A percentile compares a stretch with the other conserved stretches of the same genome.
Evolutionary conservation across 805 yeast species (phyloP).

Genomic region (Spathaspora passalidarum): DNA sequence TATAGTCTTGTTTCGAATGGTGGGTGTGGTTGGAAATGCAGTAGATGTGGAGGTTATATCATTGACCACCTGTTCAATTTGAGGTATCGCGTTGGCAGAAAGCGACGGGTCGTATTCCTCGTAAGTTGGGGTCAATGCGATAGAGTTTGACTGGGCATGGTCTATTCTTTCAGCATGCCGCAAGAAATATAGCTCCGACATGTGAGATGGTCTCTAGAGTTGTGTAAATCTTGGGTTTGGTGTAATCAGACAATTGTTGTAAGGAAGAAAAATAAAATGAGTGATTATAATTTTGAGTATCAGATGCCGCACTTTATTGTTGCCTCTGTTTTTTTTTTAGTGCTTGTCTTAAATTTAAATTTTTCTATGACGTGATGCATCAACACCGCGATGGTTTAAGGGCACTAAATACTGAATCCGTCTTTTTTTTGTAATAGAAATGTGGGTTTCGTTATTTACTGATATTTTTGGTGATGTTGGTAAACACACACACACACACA

Average conservation of each 20-base stretch:
- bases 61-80: constrained; percentile 25
- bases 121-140: constrained; percentile 25
- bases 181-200: constrained; percentile 42
- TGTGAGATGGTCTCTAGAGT: constrained; percentile 10
- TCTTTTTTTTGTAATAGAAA: not conserved
- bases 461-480: not conserved
- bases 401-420: not conserved
- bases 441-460: not conserved
- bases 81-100: constrained; percentile 23
- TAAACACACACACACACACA: not conserved
- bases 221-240: no score
- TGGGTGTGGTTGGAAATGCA: constrained; percentile 7
- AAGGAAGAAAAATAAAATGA: not conserved
- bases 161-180: constrained; percentile 44
- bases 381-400: not conserved
- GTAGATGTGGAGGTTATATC: constrained; percentile 23
- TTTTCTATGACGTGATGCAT: not conserved
- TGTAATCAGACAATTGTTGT: no score
- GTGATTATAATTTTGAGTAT: not conserved
- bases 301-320: not conserved
- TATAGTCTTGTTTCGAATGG: constrained; percentile 21
- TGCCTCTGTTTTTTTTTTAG: not conserved
- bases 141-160: constrained; percentile 27
- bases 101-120: constrained; percentile 38
- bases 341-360: no score